phyloP scores from a whole-genome alignment of 2,329 filamentous ascomycete genomes.

The Venturia pyrina region DNA sequence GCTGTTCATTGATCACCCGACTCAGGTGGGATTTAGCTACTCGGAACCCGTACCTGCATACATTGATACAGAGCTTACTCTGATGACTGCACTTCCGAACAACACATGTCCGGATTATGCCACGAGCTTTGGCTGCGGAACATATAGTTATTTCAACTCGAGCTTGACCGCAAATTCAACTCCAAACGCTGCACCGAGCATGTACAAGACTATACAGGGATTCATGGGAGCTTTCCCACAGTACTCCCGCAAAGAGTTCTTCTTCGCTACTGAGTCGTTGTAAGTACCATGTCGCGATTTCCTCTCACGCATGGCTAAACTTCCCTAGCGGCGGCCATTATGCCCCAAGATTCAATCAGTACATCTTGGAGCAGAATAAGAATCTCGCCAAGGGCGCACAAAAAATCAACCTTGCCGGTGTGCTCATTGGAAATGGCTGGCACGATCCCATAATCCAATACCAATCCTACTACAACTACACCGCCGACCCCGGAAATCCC shows the following conservation, averaged over 20 bases:
- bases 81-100: conserved; percentile 36
- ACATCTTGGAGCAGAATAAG: conserved; percentile 38
- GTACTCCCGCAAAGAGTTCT: conserved; percentile 37
- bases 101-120: conserved; percentile 43
- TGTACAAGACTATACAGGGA: conserved; percentile 52
- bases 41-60: conserved; percentile 34
- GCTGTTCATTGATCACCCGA: conserved; percentile 47
- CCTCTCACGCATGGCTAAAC: conserved; percentile 17
- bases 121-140: conserved; percentile 37
- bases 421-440: conserved; percentile 51
- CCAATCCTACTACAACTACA: conserved; percentile 48
- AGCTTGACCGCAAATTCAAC: conserved; percentile 45
- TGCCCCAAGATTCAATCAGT: conserved; percentile 43
- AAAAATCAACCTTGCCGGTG: conserved; percentile 37
- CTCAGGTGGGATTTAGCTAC: conserved; percentile 50
- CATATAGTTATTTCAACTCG: conserved; percentile 43
- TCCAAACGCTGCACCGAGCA: conserved; percentile 43
- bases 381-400: conserved; percentile 34
- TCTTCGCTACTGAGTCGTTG: conserved; percentile 42
- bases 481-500: conserved; percentile 46
- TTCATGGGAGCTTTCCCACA: conserved; percentile 52
- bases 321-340: conserved; percentile 42
- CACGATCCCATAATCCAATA: conserved; percentile 46
- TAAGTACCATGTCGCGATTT: conserved; percentile 19
- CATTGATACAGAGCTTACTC: conserved; percentile 20